These are phyloP conservation scores for Kwoniella bestiolae DNA, from an alignment of 768 basidiomycete species.

Conservation along the genomic window DNA sequence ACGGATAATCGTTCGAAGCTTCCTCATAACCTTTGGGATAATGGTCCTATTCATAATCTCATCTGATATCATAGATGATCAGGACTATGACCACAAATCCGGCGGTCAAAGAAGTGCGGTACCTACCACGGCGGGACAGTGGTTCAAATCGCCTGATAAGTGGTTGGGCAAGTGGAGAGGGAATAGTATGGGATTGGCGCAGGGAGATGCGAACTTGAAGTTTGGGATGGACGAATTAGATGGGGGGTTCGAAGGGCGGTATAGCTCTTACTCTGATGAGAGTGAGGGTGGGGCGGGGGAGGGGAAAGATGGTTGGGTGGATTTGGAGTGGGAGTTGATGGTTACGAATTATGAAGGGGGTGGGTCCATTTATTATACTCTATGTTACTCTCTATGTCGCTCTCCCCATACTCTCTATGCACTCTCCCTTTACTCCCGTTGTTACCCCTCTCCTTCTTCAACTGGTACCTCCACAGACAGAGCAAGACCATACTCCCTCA, in stretches of 20 bases:
- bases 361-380: conserved; percentile 11
- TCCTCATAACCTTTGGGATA: background rate
- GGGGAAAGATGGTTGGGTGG: conserved; percentile 32
- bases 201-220: too few species aligned
- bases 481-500: too few species aligned
- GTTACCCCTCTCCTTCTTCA: too few species aligned
- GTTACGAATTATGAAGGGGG: conserved; percentile 38
- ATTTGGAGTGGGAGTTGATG: conserved; percentile 29
- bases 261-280: background rate
- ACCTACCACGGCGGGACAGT: background rate
- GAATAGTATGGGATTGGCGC: too few species aligned
- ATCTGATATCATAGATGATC: background rate
- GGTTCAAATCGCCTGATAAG: background rate
- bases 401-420: too few species aligned
- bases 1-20: background rate
- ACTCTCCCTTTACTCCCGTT: too few species aligned
- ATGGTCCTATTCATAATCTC: background rate
- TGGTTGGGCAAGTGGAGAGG: background rate
- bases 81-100: background rate
- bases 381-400: background rate
- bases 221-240: background rate
- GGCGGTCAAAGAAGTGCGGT: background rate
- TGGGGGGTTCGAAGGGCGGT: background rate
- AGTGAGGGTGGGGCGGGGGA: background rate
- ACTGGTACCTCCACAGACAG: too few species aligned